Conservation (phyloP, 1,139 yeast genomes). For the Candida glucosophila region DNA sequence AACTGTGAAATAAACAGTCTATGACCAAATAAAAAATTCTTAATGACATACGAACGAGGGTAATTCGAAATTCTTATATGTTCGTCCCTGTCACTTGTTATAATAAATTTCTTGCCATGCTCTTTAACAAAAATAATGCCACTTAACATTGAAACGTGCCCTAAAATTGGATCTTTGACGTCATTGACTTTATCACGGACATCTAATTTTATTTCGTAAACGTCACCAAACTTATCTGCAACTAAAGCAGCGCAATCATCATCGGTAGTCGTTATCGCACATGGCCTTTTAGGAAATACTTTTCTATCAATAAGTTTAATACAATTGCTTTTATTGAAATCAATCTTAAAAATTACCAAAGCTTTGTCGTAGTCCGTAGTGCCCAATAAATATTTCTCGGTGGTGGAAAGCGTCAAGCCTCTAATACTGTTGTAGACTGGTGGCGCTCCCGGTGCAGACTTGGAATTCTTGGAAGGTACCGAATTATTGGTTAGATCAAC, state of each 20-base stretch:
- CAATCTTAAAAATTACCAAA: constrained; percentile 50
- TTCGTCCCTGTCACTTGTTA: constrained; percentile 93
- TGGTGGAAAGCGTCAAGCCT: constrained; percentile 39
- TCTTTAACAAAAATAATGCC: constrained; percentile 45
- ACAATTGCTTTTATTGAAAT: constrained; percentile 22
- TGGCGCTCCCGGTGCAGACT: constrained; percentile 64
- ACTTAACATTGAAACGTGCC: constrained; percentile 95
- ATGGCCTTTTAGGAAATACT: constrained; percentile 82
- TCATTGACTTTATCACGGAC: constrained; percentile 23
- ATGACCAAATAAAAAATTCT: constrained; percentile 84
- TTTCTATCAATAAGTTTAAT: constrained; percentile 59
- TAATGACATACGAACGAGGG: constrained; percentile 72
- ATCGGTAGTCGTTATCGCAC: constrained; percentile 57
- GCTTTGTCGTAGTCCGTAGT: constrained; percentile 83
- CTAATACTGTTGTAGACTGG: constrained; percentile 59
- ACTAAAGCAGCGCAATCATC: constrained; percentile 48
- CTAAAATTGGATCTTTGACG: constrained; percentile 61
- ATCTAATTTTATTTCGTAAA: constrained; percentile 48
- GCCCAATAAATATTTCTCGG: constrained; percentile 51
- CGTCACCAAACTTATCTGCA: constrained; percentile 98
- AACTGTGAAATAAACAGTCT: constrained; percentile 68
- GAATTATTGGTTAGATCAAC: constrained; percentile 17
- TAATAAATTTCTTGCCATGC: constrained; percentile 43
- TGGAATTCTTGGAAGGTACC: constrained; percentile 47
- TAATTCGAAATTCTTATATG: constrained; percentile 83